Percentiles rank a stretch among this genome's conserved stretches.
These are phyloP conservation scores for Deuterostichococcus epilithicus DNA, from an alignment of 139 green algal species.

Conservation along the genomic window DNA sequence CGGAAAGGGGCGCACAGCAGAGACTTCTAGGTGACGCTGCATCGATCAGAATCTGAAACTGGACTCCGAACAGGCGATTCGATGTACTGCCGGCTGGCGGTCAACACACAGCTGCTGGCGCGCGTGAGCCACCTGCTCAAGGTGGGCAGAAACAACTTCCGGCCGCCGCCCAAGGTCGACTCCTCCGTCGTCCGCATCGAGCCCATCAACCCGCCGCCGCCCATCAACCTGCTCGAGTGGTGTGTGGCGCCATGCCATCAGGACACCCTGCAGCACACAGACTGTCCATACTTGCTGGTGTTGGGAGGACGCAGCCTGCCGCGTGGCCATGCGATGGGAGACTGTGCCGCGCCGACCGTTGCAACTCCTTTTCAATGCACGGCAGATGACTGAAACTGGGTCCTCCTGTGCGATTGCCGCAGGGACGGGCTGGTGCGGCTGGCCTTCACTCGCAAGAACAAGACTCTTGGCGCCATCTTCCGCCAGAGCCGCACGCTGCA, in stretches of 20 bases:
- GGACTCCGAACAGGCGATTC: slow-evolving; percentile 52
- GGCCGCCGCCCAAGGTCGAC: slow-evolving; percentile 97
- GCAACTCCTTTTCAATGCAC: too few species aligned
- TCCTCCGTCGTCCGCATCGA: slow-evolving; percentile 96
- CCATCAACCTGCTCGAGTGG: slow-evolving; percentile 96
- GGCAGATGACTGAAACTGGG: slow-evolving; percentile 1
- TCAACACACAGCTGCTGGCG: slow-evolving; percentile 97
- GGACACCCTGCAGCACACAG: background rate
- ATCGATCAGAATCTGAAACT: too few species aligned
- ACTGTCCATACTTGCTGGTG: background rate
- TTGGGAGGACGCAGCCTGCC: background rate
- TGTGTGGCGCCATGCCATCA: background rate
- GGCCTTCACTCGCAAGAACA: slow-evolving; percentile 95
- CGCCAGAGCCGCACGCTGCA: slow-evolving; percentile 58
- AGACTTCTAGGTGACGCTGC: too few species aligned
- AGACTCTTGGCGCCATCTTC: slow-evolving; percentile 93
- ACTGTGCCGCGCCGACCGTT: too few species aligned
- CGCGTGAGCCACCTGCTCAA: slow-evolving; percentile 73
- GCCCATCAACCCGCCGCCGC: slow-evolving; percentile 86
- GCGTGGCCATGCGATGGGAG: too few species aligned
- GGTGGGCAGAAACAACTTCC: slow-evolving; percentile 93
- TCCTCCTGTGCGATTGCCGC: too few species aligned
- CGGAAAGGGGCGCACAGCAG: background rate
- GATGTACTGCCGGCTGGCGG: slow-evolving; percentile 84
- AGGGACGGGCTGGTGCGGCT: slow-evolving; percentile 91